A percentile compares a stretch with the other conserved stretches of the same genome.
Conservation (phyloP, 345 rosid genomes). For the Acer negundo region DNA sequence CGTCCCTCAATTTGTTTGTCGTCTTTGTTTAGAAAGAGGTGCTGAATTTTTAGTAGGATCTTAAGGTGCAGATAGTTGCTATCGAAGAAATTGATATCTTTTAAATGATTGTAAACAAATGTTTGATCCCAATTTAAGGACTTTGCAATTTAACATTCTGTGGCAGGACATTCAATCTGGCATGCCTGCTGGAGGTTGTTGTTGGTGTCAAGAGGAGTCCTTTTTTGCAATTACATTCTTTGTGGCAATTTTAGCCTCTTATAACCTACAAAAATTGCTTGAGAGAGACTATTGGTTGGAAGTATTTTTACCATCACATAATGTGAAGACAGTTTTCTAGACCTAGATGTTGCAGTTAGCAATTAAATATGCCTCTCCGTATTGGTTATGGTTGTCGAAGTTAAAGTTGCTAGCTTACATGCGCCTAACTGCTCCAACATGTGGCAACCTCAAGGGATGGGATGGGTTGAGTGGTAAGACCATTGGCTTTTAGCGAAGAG, state of each 20-base stretch:
- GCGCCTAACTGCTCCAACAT: neutral
- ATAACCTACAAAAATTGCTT: neutral
- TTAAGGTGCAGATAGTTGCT: neutral
- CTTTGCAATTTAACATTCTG: neutral
- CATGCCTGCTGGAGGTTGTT: neutral
- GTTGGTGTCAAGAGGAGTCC: neutral
- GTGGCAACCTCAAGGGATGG: neutral
- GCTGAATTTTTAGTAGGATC: neutral
- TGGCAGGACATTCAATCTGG: neutral
- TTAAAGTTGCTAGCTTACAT: neutral
- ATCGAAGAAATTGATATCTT: neutral
- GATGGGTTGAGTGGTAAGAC: neutral
- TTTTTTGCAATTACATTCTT: neutral
- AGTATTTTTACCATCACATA: neutral
- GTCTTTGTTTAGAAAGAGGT: neutral
- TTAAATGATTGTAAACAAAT: neutral
- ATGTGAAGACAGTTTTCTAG: neutral
- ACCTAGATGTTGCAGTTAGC: neutral
- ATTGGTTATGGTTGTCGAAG: neutral
- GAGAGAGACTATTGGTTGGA: neutral
- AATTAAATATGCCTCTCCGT: neutral
- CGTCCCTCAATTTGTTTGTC: neutral
- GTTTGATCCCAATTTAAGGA: neutral
- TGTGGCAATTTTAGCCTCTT: neutral
- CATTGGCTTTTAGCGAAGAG: neutral